Conservation (phyloP, 108 stramenopile genomes). For the Hondaea fermentalgiana region DNA sequence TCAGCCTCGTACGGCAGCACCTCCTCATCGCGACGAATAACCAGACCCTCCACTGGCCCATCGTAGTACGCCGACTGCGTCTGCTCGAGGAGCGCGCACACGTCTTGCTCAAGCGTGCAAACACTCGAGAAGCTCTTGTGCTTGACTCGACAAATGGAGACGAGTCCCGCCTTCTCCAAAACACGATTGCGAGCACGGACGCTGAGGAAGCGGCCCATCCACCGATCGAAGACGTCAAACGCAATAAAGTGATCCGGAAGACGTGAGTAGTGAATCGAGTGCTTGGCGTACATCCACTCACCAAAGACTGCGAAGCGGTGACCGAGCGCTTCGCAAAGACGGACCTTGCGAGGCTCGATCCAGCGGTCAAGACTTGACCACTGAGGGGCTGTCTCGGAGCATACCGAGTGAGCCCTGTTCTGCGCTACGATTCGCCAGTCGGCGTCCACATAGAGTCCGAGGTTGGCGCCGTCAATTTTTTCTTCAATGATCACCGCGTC, state of each 20-base stretch:
- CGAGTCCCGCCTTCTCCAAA: conserved; percentile 17
- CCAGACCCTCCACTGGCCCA: conserved; percentile 39
- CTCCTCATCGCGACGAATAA: conserved; percentile 34
- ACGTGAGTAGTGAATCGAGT: conserved; percentile 39
- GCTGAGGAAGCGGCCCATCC: conserved; percentile 21
- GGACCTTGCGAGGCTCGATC: conserved; percentile 21
- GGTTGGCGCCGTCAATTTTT: conserved; percentile 54
- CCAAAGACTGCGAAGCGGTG: conserved; percentile 34
- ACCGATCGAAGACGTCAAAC: conserved; percentile 46
- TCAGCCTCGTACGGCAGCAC: no score
- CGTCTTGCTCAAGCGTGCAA: not conserved
- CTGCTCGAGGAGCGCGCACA: not conserved
- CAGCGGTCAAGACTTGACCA: conserved; percentile 18
- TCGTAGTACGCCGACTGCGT: conserved; percentile 28
- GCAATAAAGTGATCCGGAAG: conserved; percentile 47
- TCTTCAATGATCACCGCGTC: conserved; percentile 26
- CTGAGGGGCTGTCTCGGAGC: conserved; percentile 4
- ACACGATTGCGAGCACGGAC: not conserved
- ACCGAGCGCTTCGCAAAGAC: conserved; percentile 24
- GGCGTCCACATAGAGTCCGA: conserved; percentile 33
- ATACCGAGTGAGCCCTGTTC: conserved; percentile 44
- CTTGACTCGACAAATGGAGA: not conserved
- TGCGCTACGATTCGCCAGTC: conserved; percentile 29
- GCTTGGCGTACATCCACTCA: conserved; percentile 47
- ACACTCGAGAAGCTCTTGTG: not conserved